Base-by-base conservation (phyloP, 2,329 filamentous ascomycete species). In the Xylariaceae sp. region DNA sequence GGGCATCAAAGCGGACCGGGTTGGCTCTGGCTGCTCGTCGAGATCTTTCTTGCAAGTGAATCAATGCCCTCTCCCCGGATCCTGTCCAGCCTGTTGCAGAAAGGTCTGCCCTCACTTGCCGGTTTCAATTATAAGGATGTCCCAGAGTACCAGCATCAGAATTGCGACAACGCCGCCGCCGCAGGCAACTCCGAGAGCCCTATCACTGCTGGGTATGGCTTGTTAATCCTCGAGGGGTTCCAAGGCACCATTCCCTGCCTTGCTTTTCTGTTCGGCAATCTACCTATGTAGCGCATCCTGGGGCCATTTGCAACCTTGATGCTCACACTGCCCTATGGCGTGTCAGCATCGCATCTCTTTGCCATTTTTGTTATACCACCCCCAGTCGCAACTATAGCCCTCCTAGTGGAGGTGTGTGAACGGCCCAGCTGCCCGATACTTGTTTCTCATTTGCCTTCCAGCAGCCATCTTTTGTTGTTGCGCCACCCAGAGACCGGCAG, bases 371-470 rank as follows among this genome's bases (percentile, higher is more conserved):
- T 58, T 67, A 67, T 67, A 66, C 54, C 59, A 55, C 64, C 64
- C 64, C 64, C 57, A 55, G 63, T 62, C 55, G 55, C 45, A 54
- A 57, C 52, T 66, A 66, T 66, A 66, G 58, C 62, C 64, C 62
- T 60, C 62, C 57, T 53, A 66, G 63, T 61, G 63, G 63, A 66
- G 63, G 50, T 54, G 54, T 60, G 52, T 55, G 55, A 58, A 54
- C 57, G 59, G 55, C 57, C 58, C 58, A 55, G 62, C 56, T 63
- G 55, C 57, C 58, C 53, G 49, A 53, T 55, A 57, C 52, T 53
- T 53, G 51, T 49, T 50, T 63, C 56, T 60, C 56, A 61, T 60
- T 58, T 62, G 58, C 49, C 58, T 62, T 53, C 52, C 49, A 62
- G 59, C 54, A 59, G 58, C 57, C 58, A 55, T 51, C 45, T 51